Base-by-base conservation (phyloP, 2,329 filamentous ascomycete species). In the Macrophomina tecta region DNA sequence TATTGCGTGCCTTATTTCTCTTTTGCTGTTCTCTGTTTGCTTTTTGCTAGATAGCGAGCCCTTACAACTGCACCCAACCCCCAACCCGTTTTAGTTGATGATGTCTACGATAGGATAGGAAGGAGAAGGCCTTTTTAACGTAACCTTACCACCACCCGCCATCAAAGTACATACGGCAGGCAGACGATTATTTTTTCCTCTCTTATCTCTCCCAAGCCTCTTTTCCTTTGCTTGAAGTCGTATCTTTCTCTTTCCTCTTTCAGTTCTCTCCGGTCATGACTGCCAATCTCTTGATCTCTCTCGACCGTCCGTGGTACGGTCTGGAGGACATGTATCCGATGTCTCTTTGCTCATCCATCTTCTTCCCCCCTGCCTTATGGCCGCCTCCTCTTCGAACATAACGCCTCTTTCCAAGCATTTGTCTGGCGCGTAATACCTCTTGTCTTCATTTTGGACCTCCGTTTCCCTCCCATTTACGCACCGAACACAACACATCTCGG, bases 81-180 rank as follows among this genome's bases (percentile, higher is more conserved):
- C 23, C 23, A 58, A 36, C 38, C 42, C 42, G 2, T 60, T 60
- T 60, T 62, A 62, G 58, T 62, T 62, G 58, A 62, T 62, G 58
- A 62, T 49, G 58, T 62, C 58, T 49, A 62, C 58, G 58, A 62
- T 62, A 60, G 55, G 55, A 60, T 60, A 62, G 58, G 58, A 62
- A 62, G 58, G 58, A 62, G 58, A 23, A 23, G 58, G 42, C 36
- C 6, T 28, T 62, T 62, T 62, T 62, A 36, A 62, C 42, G 58
- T 49, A 62, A 62, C 58, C 58, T 23, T 62, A 62, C 45, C 58
- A 62, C 32, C 23, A n/a, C 14, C 46, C 23, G 23, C 23, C 23
- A 23, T 23, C 23, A 23, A 23, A 62, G 58, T 38, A 62, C 58
- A 42, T 62, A 49, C 58, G 49, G 42, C 58, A 62, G 58, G 46